Base-by-base conservation (phyloP, 768 basidiomycete species). In the Gelatoporia subvermispora region DNA sequence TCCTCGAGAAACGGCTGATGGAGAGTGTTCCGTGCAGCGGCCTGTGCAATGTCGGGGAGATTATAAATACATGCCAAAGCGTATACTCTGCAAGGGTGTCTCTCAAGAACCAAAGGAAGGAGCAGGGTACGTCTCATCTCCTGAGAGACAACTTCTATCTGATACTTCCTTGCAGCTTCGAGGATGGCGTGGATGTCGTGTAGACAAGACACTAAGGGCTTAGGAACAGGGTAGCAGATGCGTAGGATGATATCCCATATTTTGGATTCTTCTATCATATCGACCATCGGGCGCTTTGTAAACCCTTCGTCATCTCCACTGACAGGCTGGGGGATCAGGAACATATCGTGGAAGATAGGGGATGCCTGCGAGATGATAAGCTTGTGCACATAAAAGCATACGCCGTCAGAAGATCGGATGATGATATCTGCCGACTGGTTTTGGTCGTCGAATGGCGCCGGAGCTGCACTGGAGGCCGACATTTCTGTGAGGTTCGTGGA, bases 111-210 rank as follows among this genome's bases (percentile, higher is more conserved):
- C n/a, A 38, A 38, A 7, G 13, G 5, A 31, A 7, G 7, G 28
- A 5, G 28, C 28, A 31, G 28, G 28, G 13, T 5, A 5, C 28
- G 28, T 10, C 45, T 34, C 34, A 37, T 37, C n/a, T 13, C n/a
- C 15, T 22, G 5, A 43, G 43, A 25, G 3, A 43, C 13, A 7
- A 43, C n/a, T 11, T 3, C 43, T 47, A 52, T 52, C 16, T 85
- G 81, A 60, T 85, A 87, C 60, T 88, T 87, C 60, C 69, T 56
- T 3, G 84, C 80, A 0, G 77, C 75, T 17, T 60, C 65, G 18
- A 85, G 68, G 25, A 83, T 57, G 18, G 66, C 60, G 13, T 68
- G 65, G 34, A 87, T 69, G 7, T 77, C 72, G 50, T 82, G 76
- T 16, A 51, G 10, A 38, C 23, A 17, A 16, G 85, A n/a, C 15